phyloP scores from a whole-genome alignment of 108 stramenopile species.

The Cyclotella choctawhatcheeana region DNA sequence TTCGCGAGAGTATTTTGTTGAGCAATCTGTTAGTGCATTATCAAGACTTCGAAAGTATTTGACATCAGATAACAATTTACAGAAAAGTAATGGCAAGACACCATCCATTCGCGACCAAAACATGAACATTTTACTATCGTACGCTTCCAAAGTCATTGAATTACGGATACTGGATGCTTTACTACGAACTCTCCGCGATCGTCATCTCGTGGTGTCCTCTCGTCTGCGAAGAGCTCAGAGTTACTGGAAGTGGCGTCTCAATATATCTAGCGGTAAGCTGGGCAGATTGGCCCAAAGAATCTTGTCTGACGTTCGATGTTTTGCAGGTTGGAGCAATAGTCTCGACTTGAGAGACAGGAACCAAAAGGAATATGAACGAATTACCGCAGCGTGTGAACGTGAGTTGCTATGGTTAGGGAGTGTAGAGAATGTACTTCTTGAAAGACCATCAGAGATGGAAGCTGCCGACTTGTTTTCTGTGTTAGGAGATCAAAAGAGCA shows the following conservation, averaged over 20 bases:
- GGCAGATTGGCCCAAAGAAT: conserved; percentile 8
- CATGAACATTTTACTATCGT: conserved; percentile 20
- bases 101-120: conserved; percentile 35
- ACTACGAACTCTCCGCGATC: conserved; percentile 70
- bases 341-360: conserved; percentile 24
- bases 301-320: conserved; percentile 1
- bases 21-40: conserved; percentile 33
- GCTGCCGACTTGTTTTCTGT: conserved; percentile 33
- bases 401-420: conserved; percentile 68
- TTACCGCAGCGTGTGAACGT: conserved; percentile 62
- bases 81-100: conserved; percentile 10
- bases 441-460: conserved; percentile 63
- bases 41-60: conserved; percentile 31
- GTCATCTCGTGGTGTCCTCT: conserved; percentile 60
- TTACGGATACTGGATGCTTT: conserved; percentile 65
- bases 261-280: conserved; percentile 33
- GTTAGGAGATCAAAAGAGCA: conserved; percentile 16
- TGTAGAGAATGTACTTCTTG: conserved; percentile 47
- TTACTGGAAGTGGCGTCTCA: conserved; percentile 69
- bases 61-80: background rate
- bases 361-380: conserved; percentile 37
- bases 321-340: background rate
- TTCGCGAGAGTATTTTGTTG: conserved; percentile 40
- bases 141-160: conserved; percentile 54
- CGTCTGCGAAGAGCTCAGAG: conserved; percentile 60